Conservation (phyloP, 441 rosid species). For the Mallotus japonicus region DNA sequence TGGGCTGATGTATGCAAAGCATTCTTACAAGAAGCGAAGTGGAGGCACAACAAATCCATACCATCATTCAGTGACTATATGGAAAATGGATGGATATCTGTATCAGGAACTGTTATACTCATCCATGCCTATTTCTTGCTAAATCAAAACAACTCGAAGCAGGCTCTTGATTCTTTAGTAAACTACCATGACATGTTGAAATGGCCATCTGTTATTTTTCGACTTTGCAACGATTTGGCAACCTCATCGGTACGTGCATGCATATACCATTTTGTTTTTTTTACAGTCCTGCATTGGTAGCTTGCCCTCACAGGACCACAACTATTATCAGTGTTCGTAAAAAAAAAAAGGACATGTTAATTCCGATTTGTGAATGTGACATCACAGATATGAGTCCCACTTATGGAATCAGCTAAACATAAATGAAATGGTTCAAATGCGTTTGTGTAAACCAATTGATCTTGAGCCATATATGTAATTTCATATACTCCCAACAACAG, state of each 20-base stretch:
- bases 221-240: slow-evolving; percentile 41
- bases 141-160: slow-evolving; percentile 9
- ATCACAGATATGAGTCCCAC: too few species aligned
- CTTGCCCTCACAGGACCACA: too few species aligned
- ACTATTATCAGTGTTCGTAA: too few species aligned
- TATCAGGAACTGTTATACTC: slow-evolving; percentile 34
- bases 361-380: too few species aligned
- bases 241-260: slow-evolving; percentile 33
- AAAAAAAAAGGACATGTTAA: too few species aligned
- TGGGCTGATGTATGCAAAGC: slow-evolving; percentile 45
- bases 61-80: slow-evolving; percentile 40
- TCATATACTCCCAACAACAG: too few species aligned
- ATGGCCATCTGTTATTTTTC: slow-evolving; percentile 36
- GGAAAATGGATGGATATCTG: slow-evolving; percentile 43
- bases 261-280: too few species aligned
- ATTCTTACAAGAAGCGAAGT: slow-evolving; percentile 44
- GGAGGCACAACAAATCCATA: slow-evolving; percentile 24
- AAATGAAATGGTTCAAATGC: too few species aligned
- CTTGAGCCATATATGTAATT: too few species aligned
- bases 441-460: too few species aligned
- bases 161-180: slow-evolving; percentile 15
- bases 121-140: slow-evolving; percentile 34
- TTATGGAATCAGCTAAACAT: too few species aligned
- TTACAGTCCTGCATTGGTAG: too few species aligned
- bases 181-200: slow-evolving; percentile 30